phyloP scores from a whole-genome alignment of 2,329 filamentous ascomycete genomes.

The Phyllosticta citrichinensis region DNA sequence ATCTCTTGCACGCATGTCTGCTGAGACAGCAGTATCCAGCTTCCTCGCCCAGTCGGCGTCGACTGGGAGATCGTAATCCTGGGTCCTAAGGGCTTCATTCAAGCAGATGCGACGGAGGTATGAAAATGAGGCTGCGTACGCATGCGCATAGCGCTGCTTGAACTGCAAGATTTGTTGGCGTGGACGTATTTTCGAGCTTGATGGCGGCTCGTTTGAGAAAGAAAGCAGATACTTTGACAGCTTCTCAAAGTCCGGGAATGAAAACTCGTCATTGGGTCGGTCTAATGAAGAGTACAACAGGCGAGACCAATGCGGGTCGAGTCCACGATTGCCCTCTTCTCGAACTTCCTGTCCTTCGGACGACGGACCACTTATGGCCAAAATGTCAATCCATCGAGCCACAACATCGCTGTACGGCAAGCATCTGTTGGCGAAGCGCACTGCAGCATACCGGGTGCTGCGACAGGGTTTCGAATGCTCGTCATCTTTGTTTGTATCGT shows the following conservation, averaged over 20 bases:
- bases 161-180: constrained; percentile 22
- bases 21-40: constrained; percentile 61
- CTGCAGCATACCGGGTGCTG: constrained; percentile 69
- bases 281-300: constrained; percentile 41
- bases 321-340: constrained; percentile 81
- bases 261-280: not conserved
- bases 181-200: constrained; percentile 21
- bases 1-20: constrained; percentile 55
- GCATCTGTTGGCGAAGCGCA: constrained; percentile 85
- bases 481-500: constrained; percentile 21
- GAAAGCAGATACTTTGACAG: constrained; percentile 38
- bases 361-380: constrained; percentile 59
- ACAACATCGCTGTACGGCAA: constrained; percentile 68
- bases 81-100: constrained; percentile 42
- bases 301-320: constrained; percentile 67
- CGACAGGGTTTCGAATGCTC: constrained; percentile 5
- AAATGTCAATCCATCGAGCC: constrained; percentile 78
- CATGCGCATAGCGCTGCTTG: constrained; percentile 30
- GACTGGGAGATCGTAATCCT: constrained; percentile 40
- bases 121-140: constrained; percentile 58
- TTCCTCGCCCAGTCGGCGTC: constrained; percentile 79
- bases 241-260: constrained; percentile 35
- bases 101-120: constrained; percentile 57
- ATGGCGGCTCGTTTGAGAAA: constrained; percentile 19
- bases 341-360: constrained; percentile 71